phyloP scores from a whole-genome alignment of 352 stramenopile species.

The Phytophthora pini region DNA sequence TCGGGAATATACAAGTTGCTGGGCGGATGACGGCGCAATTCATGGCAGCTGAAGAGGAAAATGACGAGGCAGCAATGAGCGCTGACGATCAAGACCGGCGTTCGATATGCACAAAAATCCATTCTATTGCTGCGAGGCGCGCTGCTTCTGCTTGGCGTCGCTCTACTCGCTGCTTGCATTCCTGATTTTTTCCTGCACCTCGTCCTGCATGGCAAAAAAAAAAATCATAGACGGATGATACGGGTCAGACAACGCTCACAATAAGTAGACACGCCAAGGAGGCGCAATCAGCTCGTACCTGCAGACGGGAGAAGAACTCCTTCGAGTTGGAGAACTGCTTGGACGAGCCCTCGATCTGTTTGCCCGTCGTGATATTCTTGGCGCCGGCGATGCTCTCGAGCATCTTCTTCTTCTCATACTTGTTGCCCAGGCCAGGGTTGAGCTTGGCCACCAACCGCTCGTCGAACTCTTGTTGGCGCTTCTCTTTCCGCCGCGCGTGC shows the following conservation, averaged over 20 bases:
- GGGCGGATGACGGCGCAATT: slow-evolving; percentile 8
- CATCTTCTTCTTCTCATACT: slow-evolving; percentile 95
- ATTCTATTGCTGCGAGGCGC: slow-evolving; percentile 36
- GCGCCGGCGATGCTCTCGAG: slow-evolving; percentile 78
- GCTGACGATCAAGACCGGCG: slow-evolving; percentile 10
- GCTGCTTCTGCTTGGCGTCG: slow-evolving; percentile 14
- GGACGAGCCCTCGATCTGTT: slow-evolving; percentile 79
- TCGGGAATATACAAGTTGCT: neutral
- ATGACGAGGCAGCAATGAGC: slow-evolving; percentile 1
- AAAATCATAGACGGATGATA: slow-evolving; percentile 19
- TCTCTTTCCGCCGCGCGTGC: slow-evolving; percentile 89
- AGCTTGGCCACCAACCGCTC: slow-evolving; percentile 94
- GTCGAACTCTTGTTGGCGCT: slow-evolving; percentile 89
- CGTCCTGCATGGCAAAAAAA: slow-evolving; percentile 40
- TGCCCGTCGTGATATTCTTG: slow-evolving; percentile 89
- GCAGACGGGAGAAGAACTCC: slow-evolving; percentile 84
- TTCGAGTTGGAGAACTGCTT: slow-evolving; percentile 91
- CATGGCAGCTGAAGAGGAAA: slow-evolving; percentile 9
- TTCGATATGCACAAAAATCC: slow-evolving; percentile 42
- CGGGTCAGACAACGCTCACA: slow-evolving; percentile 11
- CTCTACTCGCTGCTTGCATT: slow-evolving; percentile 41
- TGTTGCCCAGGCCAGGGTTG: slow-evolving; percentile 95
- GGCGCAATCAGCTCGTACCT: slow-evolving; percentile 47
- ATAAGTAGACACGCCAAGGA: slow-evolving; percentile 10
- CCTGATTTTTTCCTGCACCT: slow-evolving; percentile 55